These are phyloP conservation scores for Fagopyrum homotropicum DNA, from an alignment of 148 eudicot genomes.

Conservation along the genomic window DNA sequence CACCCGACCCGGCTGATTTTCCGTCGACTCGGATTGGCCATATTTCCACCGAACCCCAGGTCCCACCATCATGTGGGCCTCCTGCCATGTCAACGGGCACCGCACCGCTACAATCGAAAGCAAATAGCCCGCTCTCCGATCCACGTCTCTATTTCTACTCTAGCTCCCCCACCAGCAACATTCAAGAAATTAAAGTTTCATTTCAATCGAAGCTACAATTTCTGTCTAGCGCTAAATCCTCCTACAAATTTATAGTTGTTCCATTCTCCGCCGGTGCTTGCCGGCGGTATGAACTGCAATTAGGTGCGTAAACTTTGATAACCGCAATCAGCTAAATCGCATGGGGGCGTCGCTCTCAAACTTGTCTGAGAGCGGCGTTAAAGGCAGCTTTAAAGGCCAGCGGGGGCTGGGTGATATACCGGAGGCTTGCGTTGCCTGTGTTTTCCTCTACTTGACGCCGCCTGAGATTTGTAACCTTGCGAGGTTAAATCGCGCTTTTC, in stretches of 20 bases:
- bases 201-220: not conserved
- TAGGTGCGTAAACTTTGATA: not conserved
- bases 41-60: not conserved
- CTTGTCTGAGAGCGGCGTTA: constrained; percentile 37
- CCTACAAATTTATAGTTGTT: not conserved
- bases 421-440: constrained; percentile 87
- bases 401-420: constrained; percentile 88
- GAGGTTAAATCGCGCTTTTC: constrained; percentile 80
- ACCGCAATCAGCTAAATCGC: not conserved
- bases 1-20: not conserved
- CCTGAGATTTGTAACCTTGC: constrained; percentile 93
- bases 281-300: not conserved
- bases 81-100: not conserved
- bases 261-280: not conserved
- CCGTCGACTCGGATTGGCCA: not conserved
- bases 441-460: constrained; percentile 68
- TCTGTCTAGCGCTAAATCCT: not conserved
- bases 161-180: not conserved
- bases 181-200: not conserved
- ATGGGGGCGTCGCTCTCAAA: constrained; percentile 78
- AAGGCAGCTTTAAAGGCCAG: constrained; percentile 8
- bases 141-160: not conserved
- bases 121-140: not conserved
- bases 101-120: not conserved
- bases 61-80: not conserved